phyloP scores from a whole-genome alignment of 768 basidiomycete genomes.

The Exidia glandulosa region DNA sequence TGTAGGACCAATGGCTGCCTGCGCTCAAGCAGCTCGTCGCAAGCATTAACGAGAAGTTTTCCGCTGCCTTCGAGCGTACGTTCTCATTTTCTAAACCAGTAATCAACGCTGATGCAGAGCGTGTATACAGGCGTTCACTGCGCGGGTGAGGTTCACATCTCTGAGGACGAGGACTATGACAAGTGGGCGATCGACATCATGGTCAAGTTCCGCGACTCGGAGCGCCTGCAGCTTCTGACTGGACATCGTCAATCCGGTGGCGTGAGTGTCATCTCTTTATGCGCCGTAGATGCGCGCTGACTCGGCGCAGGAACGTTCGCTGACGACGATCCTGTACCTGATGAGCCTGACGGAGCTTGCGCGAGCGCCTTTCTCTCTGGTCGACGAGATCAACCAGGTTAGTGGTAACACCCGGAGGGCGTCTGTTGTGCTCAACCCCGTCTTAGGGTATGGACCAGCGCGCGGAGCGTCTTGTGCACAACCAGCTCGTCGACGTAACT shows the following conservation, averaged over 20 bases:
- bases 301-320: slow-evolving; percentile 74
- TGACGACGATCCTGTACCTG: slow-evolving; percentile 93
- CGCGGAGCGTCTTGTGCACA: slow-evolving; percentile 89
- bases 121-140: slow-evolving; percentile 70
- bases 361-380: slow-evolving; percentile 91
- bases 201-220: slow-evolving; percentile 89
- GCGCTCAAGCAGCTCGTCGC: slow-evolving; percentile 63
- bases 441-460: slow-evolving; percentile 87
- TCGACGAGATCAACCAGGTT: slow-evolving; percentile 99
- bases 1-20: slow-evolving; percentile 81
- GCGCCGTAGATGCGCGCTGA: background rate
- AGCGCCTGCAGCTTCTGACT: slow-evolving; percentile 77
- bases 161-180: slow-evolving; percentile 73
- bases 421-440: slow-evolving; percentile 1
- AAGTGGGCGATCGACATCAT: slow-evolving; percentile 95
- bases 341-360: slow-evolving; percentile 92
- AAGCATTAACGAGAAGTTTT: slow-evolving; percentile 79
- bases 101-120: too few species aligned
- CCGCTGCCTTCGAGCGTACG: slow-evolving; percentile 77
- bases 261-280: slow-evolving; percentile 37
- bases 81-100: too few species aligned
- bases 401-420: too few species aligned
- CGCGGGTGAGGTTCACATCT: slow-evolving; percentile 80
- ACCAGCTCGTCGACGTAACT: slow-evolving; percentile 90
- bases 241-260: slow-evolving; percentile 91